Base-by-base conservation (phyloP, 2,329 filamentous ascomycete genomes). In the Aspergillus quadrilineatus region DNA sequence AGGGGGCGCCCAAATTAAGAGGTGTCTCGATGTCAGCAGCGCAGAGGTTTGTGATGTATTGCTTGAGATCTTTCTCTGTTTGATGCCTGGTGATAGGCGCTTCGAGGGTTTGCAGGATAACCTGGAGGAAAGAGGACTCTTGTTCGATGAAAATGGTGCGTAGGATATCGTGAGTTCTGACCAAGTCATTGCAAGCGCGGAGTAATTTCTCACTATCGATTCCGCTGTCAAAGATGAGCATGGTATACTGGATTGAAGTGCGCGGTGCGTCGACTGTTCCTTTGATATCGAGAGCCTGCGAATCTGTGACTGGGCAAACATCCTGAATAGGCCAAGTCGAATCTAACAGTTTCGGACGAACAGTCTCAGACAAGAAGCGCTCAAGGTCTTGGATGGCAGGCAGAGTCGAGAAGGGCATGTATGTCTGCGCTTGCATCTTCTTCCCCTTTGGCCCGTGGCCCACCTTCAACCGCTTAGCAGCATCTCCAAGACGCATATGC, bases 191-290 rank as follows among this genome's bases (percentile, higher is more conserved):
- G 55, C 71, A 74, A 14, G 70, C 65, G 6, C 56, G 48, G 42
- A 80, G 68, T 17, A 88, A 72, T 30, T 72, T 75, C 2, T 71
- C 63, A 1, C 68, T 65, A 60, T 87, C 74, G 10, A 87, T 73
- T 0, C 64, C 60, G 0, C 72, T 72, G 8, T 81, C 75, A 55
- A 88, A 81, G 67, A 84, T 82, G 64, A 88, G 78, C 57, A 86
- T 77, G 58, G 85, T 85, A 63, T 88, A 88, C 12, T 85, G 82
- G 1, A 83, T 72, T 0, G 85, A 87, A 65, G 83, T 87, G 2
- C 85, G 80, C 4, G 85, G 85, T 2, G 79, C 71, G 14, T 81
- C 72, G 1, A 82, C 77, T 0, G 85, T 88, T 22, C 79, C 84
- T 57, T 75, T 77, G 41, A 88, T 79, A 12, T 85, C 85, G 17